Evolutionary conservation across 306 rosid species (phyloP).

Genomic region (Cicer pinnatifidum): DNA sequence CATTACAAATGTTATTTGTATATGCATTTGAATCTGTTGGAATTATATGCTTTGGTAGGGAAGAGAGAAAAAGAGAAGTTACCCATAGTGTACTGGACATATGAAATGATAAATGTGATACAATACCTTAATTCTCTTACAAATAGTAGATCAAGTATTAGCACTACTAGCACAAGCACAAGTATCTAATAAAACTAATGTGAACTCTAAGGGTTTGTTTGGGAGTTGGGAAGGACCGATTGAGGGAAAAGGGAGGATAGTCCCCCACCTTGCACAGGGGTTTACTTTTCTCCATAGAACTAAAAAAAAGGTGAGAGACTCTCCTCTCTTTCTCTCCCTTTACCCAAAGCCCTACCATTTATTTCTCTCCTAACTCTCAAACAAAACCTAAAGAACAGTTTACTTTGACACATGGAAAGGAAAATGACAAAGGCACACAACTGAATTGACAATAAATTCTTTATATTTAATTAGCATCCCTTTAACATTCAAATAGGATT

Average conservation of each 20-base stretch:
- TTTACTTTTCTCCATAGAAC: not conserved
- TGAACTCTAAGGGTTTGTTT: not conserved
- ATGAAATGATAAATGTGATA: not conserved
- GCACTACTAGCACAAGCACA: constrained; percentile 9
- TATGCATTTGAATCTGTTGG: not conserved
- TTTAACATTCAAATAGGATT: constrained; percentile 25
- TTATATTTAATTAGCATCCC: constrained; percentile 17
- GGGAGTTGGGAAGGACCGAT: not conserved
- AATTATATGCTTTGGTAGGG: constrained; percentile 23
- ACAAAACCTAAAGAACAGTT: constrained; percentile 9
- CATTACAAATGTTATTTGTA: constrained; percentile 18
- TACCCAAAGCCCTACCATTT: not conserved
- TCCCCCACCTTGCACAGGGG: constrained; percentile 8
- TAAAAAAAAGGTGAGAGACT: not conserved
- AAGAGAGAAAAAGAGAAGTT: constrained; percentile 1
- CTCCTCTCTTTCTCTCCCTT: not conserved
- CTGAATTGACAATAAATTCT: constrained; percentile 24
- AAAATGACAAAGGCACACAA: constrained; percentile 1
- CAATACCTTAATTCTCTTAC: constrained; percentile 7
- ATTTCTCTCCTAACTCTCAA: not conserved
- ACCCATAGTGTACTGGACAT: constrained; percentile 8
- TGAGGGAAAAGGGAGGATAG: constrained; percentile 7
- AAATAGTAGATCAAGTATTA: constrained; percentile 23
- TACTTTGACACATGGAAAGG: constrained; percentile 10
- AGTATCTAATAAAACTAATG: constrained; percentile 10